Percentiles rank a stretch among this genome's conserved stretches.
phyloP scores from a whole-genome alignment of 768 basidiomycete genomes.

The Chiua virens region DNA sequence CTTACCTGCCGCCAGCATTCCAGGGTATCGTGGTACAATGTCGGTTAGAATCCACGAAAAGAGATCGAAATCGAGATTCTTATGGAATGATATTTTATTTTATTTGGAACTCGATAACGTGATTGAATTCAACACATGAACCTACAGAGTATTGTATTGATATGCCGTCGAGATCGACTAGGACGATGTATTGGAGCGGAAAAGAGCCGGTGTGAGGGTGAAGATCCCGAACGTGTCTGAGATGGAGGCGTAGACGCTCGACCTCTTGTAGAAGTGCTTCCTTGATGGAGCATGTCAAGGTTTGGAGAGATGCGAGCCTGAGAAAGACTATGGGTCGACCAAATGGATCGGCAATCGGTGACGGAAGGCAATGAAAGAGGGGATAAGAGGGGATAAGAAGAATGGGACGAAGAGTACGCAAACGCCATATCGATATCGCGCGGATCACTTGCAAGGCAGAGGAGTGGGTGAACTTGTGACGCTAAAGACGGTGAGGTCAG shows the following conservation, averaged over 20 bases:
- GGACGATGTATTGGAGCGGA: constrained; percentile 62
- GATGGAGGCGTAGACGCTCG: constrained; percentile 58
- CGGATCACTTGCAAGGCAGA: constrained; percentile 61
- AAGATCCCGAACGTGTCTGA: constrained; percentile 47
- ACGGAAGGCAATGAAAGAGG: constrained; percentile 55
- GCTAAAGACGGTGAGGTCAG: constrained; percentile 37
- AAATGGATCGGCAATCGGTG: constrained; percentile 53
- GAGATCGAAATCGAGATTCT: constrained; percentile 54
- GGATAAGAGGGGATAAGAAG: constrained; percentile 29
- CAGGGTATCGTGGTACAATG: constrained; percentile 69
- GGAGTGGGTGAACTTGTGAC: constrained; percentile 63
- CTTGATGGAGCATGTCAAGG: constrained; percentile 39
- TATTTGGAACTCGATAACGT: constrained; percentile 5
- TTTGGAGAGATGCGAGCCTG: constrained; percentile 43
- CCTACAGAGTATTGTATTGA: constrained; percentile 60
- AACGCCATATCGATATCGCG: constrained; percentile 57
- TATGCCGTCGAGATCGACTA: constrained; percentile 62
- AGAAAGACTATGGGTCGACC: constrained; percentile 66
- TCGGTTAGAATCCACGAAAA: constrained; percentile 66
- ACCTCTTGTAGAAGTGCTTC: constrained; percentile 46
- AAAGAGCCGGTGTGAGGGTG: constrained; percentile 31
- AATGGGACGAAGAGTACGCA: constrained; percentile 37
- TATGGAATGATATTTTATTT: not conserved
- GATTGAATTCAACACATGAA: constrained; percentile 12
- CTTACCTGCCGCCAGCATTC: constrained; percentile 71